Evolutionary conservation across 2,329 filamentous ascomycete species (phyloP).

Genomic region (Clonostachys rosea): DNA sequence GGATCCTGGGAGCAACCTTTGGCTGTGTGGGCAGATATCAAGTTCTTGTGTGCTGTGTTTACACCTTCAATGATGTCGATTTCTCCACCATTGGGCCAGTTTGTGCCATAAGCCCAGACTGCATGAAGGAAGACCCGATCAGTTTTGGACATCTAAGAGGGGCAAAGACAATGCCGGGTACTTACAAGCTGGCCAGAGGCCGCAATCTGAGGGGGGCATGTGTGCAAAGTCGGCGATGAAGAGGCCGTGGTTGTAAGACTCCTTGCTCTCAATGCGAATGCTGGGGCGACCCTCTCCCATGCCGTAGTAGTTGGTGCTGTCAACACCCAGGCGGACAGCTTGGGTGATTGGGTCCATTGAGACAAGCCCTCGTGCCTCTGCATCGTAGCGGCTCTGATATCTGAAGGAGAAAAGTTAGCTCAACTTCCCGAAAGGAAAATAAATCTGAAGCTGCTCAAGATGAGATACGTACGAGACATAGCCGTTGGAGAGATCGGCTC

Average conservation of each 20-base stretch:
- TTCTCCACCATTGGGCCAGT: conserved; percentile 62
- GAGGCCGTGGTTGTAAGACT: conserved; percentile 59
- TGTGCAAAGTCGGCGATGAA: conserved; percentile 69
- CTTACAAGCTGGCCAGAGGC: conserved; percentile 68
- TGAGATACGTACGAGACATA: conserved; percentile 54
- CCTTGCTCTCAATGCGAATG: conserved; percentile 62
- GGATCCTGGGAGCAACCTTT: conserved; percentile 21
- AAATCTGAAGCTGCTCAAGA: neutral
- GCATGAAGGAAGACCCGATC: conserved; percentile 60
- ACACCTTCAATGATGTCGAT: conserved; percentile 70
- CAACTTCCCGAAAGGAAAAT: no score
- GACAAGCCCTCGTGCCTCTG: conserved; percentile 31
- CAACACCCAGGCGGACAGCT: conserved; percentile 40
- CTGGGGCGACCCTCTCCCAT: conserved; percentile 44
- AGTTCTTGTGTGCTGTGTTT: conserved; percentile 54
- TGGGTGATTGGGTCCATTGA: conserved; percentile 31
- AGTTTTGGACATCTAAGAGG: conserved; percentile 62
- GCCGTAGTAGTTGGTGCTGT: conserved; percentile 28
- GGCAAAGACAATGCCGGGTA: conserved; percentile 42
- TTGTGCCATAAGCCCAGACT: conserved; percentile 48
- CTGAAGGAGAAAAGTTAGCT: conserved; percentile 12
- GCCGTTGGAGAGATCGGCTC: conserved; percentile 58
- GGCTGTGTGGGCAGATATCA: conserved; percentile 57
- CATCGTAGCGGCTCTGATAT: conserved; percentile 36
- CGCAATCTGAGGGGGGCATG: conserved; percentile 68